Evolutionary conservation across 345 rosid genomes (phyloP), one percentile per base, ranked within the genome.

Genomic region (Gossypium stocksii): DNA sequence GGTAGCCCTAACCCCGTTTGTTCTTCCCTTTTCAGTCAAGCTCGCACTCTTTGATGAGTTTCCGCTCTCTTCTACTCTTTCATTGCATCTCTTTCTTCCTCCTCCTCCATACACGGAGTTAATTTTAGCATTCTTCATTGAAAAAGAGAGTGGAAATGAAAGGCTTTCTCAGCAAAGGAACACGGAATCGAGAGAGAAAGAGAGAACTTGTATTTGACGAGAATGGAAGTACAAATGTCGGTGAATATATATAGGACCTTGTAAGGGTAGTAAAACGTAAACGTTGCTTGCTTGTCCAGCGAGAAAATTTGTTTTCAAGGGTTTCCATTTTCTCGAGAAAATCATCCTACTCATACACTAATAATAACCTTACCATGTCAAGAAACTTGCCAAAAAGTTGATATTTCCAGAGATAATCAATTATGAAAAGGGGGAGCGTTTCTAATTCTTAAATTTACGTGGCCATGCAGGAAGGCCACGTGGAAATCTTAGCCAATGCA

Each of bases 121-220:
- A 60, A 75, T 77, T 44, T 78, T 72, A 20, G 77, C 75, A 16
- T 52, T 78, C 20, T 75, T 73, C 84, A 81, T 81, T 10, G 53
- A 2, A 3, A 16, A 56, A 75, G 63, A 79, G 70, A 65, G 77
- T 76, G 72, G 23, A 46, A 34, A 67, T 27, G 69, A 44, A 8
- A 41, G 60, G 20, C 15, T 25, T 49, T 49, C 58, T 68, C 7
- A 49, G 43, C 44, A 29, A 69, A 29, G 17, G 52, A 8, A 43
- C 43, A 43, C 38, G 53, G 14, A 3, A 23, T 3, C 20, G 6
- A 69, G 22, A 20, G 2, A 66, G 57, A 68, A 1, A 46, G 54
- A 4, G 23, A 22, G 29, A 14, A 23, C 17, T 46, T 17, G 66
- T 0, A 14, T 14, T 64, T 14, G 19, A 13, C 22, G 54, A 10